Conservation (phyloP, 1,284 basidiomycete genomes). For the Papiliotrema flavescens region DNA sequence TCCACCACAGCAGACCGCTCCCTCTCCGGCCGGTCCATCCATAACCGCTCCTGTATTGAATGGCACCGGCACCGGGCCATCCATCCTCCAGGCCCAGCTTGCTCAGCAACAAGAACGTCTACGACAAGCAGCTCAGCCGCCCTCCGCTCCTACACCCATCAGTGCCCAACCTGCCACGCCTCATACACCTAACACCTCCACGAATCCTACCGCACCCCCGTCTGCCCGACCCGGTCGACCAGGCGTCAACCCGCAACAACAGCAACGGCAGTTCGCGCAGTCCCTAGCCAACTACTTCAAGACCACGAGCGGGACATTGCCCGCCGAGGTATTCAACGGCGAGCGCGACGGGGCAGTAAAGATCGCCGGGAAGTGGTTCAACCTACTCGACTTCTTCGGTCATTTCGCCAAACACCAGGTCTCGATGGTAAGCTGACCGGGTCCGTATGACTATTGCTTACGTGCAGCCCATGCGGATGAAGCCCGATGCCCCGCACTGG, state of each 20-base stretch:
- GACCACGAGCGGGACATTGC: constrained; percentile 20
- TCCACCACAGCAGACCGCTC: no score
- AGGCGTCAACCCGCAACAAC: constrained; percentile 1
- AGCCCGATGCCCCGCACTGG: constrained; percentile 20
- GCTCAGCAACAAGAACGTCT: constrained; percentile 18
- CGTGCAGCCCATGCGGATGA: constrained; percentile 3
- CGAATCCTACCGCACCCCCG: neutral
- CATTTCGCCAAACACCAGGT: constrained; percentile 29
- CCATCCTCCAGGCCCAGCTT: constrained; percentile 1
- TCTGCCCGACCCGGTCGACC: constrained; percentile 1
- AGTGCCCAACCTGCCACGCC: constrained; percentile 1
- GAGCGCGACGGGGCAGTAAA: constrained; percentile 33
- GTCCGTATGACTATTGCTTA: neutral
- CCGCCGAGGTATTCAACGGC: constrained; percentile 37
- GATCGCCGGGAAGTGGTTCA: constrained; percentile 35
- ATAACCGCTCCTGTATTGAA: neutral
- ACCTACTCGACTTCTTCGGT: constrained; percentile 38
- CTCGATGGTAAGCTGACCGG: constrained; percentile 11
- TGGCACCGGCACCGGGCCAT: constrained; percentile 2
- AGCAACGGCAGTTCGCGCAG: constrained; percentile 28
- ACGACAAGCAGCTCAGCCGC: constrained; percentile 8
- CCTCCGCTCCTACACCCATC: constrained; percentile 5
- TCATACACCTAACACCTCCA: neutral
- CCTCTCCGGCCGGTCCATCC: no score
- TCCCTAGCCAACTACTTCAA: constrained; percentile 30